These are phyloP conservation scores for Candida sp. DNA, from an alignment of 1,139 yeast species.

Conservation along the genomic window DNA sequence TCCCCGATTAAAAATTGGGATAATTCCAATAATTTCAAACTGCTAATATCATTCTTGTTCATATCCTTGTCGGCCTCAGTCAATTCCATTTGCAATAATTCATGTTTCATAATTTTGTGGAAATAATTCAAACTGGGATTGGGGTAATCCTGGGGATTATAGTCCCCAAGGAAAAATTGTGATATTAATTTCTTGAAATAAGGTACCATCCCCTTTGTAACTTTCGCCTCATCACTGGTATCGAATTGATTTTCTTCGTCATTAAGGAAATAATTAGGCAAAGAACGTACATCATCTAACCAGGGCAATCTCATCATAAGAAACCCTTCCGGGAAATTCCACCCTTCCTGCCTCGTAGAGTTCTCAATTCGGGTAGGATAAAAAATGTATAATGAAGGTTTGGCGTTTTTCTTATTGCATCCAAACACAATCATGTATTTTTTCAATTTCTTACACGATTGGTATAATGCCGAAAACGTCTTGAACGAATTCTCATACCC, in stretches of 20 bases:
- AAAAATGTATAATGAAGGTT: conserved; percentile 59
- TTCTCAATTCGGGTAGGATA: conserved; percentile 46
- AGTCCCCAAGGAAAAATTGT: conserved; percentile 22
- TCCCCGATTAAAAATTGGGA: conserved; percentile 6
- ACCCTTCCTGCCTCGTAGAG: conserved; percentile 13
- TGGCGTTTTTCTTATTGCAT: conserved; percentile 47
- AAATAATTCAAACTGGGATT: conserved; percentile 73
- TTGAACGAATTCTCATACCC: conserved; percentile 59
- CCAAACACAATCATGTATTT: conserved; percentile 77
- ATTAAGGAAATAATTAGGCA: conserved; percentile 29
- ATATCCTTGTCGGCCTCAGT: conserved; percentile 23
- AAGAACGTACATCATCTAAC: conserved; percentile 56
- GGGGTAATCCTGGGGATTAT: conserved; percentile 54
- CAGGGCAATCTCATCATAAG: conserved; percentile 59
- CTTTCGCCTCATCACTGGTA: conserved; percentile 4
- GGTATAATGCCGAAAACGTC: conserved; percentile 68
- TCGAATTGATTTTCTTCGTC: conserved; percentile 9
- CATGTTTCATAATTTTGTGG: conserved; percentile 61
- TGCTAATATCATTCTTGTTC: conserved; percentile 14
- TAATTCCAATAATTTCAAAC: conserved; percentile 10
- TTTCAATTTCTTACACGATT: conserved; percentile 47
- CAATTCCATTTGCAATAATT: conserved; percentile 60
- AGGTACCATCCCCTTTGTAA: conserved; percentile 12
- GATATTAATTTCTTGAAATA: conserved; percentile 14
- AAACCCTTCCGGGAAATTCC: conserved; percentile 58